Base-by-base conservation (phyloP, 148 eudicot genomes). In the Selenicereus undatus region DNA sequence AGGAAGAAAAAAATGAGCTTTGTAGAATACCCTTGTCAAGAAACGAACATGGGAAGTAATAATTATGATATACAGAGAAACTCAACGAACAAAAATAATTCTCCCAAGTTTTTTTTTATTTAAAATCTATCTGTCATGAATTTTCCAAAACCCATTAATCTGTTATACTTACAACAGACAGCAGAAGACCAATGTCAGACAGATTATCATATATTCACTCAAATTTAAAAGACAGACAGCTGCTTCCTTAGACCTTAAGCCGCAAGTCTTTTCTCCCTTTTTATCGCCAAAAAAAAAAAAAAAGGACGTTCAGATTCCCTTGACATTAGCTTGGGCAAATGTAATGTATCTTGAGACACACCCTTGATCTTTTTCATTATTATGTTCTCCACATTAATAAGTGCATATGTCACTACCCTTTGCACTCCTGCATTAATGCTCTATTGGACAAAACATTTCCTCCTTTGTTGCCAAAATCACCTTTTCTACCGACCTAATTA, bases 211-310 rank as follows among this genome's bases (percentile, higher is more conserved):
- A 20, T 64, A 3, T 64, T 64, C 68, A 64, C 62, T 56, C 68
- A 22, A n/a, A 64, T 13, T 70, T 74, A 74, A 45, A 10, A 65
- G 58, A 78, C 79, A 79, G 71, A 29, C 71, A 36, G 76, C 64
- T 58, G 72, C 73, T 83, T 75, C 76, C 82, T 79, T 79, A 70
- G 80, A 83, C 76, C 79, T 79, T 79, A 75, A 75, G 82, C 82
- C 81, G 82, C 82, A 74, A 79, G 27, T 29, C 35, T 14, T 18
- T 50, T 64, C 68, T 36, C 51, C 51, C 30, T 71, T 70, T 22
- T 83, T 48, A 48, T 48, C 52, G 8, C 52, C 2, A 30, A 30
- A 69, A 69, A 69, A 11, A 32, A 32, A 32, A 32, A 32, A 32
- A 39, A 13, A 5, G 11, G 0, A 32, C 14, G 22, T 12, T 26